Evolutionary conservation across 1,139 yeast species (phyloP), one percentile per base, ranked within the genome.

Genomic region (Kluyveromyces sp.): DNA sequence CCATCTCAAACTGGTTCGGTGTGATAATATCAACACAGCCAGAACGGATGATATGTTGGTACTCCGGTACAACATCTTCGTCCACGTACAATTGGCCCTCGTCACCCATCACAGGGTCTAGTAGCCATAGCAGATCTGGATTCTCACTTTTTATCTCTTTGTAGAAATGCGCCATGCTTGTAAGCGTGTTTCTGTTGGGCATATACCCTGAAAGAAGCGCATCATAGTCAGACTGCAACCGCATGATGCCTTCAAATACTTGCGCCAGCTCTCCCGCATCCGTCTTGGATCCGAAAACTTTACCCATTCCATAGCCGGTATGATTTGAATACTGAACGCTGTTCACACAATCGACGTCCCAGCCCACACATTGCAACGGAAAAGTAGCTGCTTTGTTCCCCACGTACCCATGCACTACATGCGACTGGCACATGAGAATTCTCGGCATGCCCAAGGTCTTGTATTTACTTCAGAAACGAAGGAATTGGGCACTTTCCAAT

Each of bases 71-170:
- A 31, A 83, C 79, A 32, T 73, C 67, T 44, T 72, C 66, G 48
- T 72, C 75, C 4, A 83, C 88, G 51, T 83, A 83, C 18, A 81
- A 54, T 49, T 74, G 70, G 12, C 84, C 86, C 53, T 81, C 80
- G 58, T 83, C 89, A 1, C 92, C 92, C 77, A 83, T 74, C 1
- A 83, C 84, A 1, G 92, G 88, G 58, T 83, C 92, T 51, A 82
- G 64, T 22, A 82, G 64, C 67, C 80, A 75, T 7, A 64, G 32
- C 12, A 56, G 25, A 1, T 51, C 29, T 1, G 59, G 58, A 31
- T 58, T 53, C 20, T 42, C 30, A 12, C 20, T 28, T 46, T 65
- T 64, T 29, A 54, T 42, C 64, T 67, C 33, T 58, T 55, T 35
- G 79, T 63, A 16, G 73, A 68, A 17, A 62, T 72, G 4, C 7